phyloP scores from a whole-genome alignment of 2,329 filamentous ascomycete genomes.

The Pyrenochaeta sp. region DNA sequence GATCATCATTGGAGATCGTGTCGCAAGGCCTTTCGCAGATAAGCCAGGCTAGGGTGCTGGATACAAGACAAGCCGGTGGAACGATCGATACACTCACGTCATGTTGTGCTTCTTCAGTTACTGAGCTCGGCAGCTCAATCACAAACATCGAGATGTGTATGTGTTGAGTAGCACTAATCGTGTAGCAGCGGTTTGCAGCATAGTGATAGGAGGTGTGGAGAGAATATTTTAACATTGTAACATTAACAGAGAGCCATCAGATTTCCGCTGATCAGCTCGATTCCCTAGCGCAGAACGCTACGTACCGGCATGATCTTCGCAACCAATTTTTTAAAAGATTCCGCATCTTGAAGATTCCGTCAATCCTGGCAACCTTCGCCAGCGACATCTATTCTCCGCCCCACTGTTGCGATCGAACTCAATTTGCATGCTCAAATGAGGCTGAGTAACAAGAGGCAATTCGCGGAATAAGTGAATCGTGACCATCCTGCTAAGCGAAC shows the following conservation, averaged over 20 bases:
- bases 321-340: neutral
- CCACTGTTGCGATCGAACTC: neutral
- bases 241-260: neutral
- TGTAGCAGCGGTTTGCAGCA: neutral
- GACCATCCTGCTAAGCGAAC: neutral
- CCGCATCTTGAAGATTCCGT: neutral
- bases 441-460: neutral
- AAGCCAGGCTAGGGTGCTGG: neutral
- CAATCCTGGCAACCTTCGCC: neutral
- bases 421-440: neutral
- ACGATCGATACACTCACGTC: neutral
- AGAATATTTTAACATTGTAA: neutral
- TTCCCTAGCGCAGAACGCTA: neutral
- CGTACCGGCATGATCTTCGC: neutral
- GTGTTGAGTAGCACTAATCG: neutral
- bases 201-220: neutral
- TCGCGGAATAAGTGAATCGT: neutral
- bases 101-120: neutral
- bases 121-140: neutral
- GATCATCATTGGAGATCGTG: neutral
- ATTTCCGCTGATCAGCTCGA: neutral
- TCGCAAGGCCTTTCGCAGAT: neutral
- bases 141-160: neutral
- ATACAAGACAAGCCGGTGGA: neutral
- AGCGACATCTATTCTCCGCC: neutral